Base-by-base conservation (phyloP, 441 rosid species). In the Populus hybrid region DNA sequence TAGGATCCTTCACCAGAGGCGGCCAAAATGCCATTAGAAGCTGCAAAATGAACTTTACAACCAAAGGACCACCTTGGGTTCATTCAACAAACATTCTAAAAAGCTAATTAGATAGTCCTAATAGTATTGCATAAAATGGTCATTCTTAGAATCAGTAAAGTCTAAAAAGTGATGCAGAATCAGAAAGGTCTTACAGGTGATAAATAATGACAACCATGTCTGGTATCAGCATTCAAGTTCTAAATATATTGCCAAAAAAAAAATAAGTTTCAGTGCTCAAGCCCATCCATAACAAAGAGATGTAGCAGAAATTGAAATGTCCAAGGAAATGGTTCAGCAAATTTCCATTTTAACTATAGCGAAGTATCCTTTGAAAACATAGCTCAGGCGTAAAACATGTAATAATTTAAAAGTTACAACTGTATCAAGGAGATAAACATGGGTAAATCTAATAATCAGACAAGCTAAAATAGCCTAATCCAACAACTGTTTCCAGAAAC, bases 371-470 rank as follows among this genome's bases (percentile, higher is more conserved):
- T 28, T 23, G 20, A 24, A 65, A 23, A 26, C 11, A 69, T 9
- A 35, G 45, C 23, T 61, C 42, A 33, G 31, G 20, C 16, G 67
- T 33, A 53, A 77, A n/a, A 67, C 63, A 74, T 68, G 40, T 56
- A 0, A 23, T 66, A 80, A 12, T 67, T 72, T 70, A 33, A 36
- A 80, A 70, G 75, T 78, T 86, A 81, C 81, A 86, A 71, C 50
- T 79, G 73, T 76, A 79, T 77, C 75, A 67, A 33, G 64, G 36
- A 79, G 78, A 80, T 66, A 68, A 79, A 80, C 59, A 6, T 61
- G 63, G n/a, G n/a, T n/a, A n/a, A n/a, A n/a, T n/a, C n/a, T 68
- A 69, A 76, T 64, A 71, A 56, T 35, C 74, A 64, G 75, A 72
- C 42, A 65, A 38, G 72, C 72, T 59, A 76, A 33, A 6, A 65